Conservation (phyloP, 345 rosid genomes). For the Rhodamnia rubescens region DNA sequence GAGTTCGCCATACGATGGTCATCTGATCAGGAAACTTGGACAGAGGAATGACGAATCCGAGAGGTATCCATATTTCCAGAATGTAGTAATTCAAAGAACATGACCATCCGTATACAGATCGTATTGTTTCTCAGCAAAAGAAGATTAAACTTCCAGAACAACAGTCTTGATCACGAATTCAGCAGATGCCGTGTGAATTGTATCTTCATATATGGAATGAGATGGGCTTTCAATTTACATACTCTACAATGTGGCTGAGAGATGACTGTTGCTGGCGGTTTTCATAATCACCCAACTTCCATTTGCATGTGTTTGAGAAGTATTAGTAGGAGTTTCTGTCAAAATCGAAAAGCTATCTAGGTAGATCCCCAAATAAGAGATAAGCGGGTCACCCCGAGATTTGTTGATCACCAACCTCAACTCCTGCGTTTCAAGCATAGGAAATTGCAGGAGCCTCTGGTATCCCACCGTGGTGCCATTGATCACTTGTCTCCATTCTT, state of each 20-base stretch:
- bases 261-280: not conserved
- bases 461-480: conserved; percentile 73
- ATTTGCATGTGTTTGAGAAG: conserved; percentile 2
- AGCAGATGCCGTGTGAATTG: not conserved
- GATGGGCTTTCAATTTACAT: not conserved
- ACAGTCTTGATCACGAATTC: not conserved
- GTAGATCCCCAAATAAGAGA: conserved; percentile 58
- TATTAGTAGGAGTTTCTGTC: not conserved
- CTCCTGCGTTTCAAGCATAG: conserved; percentile 24
- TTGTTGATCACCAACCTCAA: conserved; percentile 51
- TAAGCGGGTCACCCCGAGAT: conserved; percentile 68
- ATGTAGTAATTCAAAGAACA: not conserved
- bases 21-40: not conserved
- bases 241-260: not conserved
- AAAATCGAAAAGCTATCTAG: conserved; percentile 32
- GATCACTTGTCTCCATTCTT: conserved; percentile 45
- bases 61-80: not conserved
- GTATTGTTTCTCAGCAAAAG: not conserved
- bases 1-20: not conserved
- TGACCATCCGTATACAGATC: not conserved
- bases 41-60: not conserved
- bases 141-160: not conserved
- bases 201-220: not conserved
- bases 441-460: conserved; percentile 53
- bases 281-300: conserved; percentile 14